Evolutionary conservation across 306 rosid genomes (phyloP), one percentile per base, ranked within the genome.

Genomic region (Potentilla sterilis): DNA sequence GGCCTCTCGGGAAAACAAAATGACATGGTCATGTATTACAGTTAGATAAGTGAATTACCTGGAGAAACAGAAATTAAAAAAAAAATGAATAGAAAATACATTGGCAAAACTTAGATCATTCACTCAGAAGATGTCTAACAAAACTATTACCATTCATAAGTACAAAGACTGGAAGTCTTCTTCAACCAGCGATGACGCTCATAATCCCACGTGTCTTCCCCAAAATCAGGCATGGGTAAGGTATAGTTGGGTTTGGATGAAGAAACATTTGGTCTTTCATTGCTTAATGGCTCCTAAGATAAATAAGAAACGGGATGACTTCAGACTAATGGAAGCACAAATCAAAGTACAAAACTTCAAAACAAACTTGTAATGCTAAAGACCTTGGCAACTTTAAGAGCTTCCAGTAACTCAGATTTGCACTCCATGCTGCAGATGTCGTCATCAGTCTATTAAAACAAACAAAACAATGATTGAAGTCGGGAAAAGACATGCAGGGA

Each of bases 361-460:
- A 16, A 37, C 13, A 24, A 10, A 67, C 11, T 46, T 57, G 51
- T 41, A 41, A 52, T 4, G 41, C 3, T 40, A 65, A 78, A 48
- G 46, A 93, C 97, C 93, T 87, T 76, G 51, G 71, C 75, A 11
- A 40, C 70, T 83, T 83, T 86, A 52, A 74, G 82, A 65, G 78
- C 79, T 74, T 93, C 83, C 82, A 90, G 69, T 72, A 90, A 89
- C 69, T 93, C 92, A 37, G 62, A 59, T 85, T 90, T 93, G 88
- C 98, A 93, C 77, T 93, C 98, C 91, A 82, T 83, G 87, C 98
- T 90, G 86, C 98, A 93, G 64, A 93, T 84, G 80, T 93, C 97
- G 46, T 93, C 97, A 28, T 89, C 83, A 16, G 97, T 93, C 98
- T 90, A 74, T 66, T 68, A 82, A 83, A 75, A 82, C 76, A 79